Percentiles rank a stretch among this genome's conserved stretches.
These are phyloP conservation scores for Kwoniella newhampshirensis DNA, from an alignment of 768 basidiomycete species.

Conservation along the genomic window DNA sequence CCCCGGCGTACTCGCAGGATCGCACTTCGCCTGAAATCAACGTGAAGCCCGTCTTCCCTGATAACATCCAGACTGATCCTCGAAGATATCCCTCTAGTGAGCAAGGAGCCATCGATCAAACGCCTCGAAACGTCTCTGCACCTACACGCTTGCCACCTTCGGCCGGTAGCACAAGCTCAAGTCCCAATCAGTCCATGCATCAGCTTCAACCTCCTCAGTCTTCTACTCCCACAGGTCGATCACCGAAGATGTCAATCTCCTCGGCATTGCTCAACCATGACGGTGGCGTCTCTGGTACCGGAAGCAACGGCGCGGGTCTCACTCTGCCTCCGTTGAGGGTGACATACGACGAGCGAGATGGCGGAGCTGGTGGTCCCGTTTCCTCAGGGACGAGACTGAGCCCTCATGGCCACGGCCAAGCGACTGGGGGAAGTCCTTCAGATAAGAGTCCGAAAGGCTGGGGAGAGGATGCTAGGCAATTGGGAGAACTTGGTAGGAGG, in stretches of 20 bases:
- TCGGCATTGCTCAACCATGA: conserved; percentile 15
- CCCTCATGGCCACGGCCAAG: conserved; percentile 1
- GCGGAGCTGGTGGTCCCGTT: conserved; percentile 11
- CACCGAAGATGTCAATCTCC: conserved; percentile 31
- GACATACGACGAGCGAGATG: conserved; percentile 21
- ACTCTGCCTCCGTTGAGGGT: conserved; percentile 37
- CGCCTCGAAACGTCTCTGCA: conserved; percentile 13
- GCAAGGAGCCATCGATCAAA: neutral
- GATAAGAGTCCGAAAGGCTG: conserved; percentile 12
- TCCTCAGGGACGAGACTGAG: conserved; percentile 9
- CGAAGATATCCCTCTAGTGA: conserved; percentile 11
- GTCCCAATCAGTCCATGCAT: conserved; percentile 10
- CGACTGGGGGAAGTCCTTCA: conserved; percentile 7
- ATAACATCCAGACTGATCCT: conserved; percentile 8
- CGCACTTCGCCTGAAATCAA: conserved; percentile 14
- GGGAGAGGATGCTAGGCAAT: conserved; percentile 29
- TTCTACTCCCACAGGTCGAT: conserved; percentile 17
- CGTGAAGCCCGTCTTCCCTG: conserved; percentile 4
- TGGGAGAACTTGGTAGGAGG: conserved; percentile 30
- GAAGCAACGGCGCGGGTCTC: conserved; percentile 2
- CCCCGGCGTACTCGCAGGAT: conserved; percentile 3
- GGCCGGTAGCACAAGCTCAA: neutral
- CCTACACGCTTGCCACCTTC: conserved; percentile 3
- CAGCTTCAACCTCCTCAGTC: conserved; percentile 16
- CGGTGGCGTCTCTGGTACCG: neutral